These are phyloP conservation scores for Termitomyces sp. DNA, from an alignment of 768 basidiomycete genomes.

Conservation along the genomic window DNA sequence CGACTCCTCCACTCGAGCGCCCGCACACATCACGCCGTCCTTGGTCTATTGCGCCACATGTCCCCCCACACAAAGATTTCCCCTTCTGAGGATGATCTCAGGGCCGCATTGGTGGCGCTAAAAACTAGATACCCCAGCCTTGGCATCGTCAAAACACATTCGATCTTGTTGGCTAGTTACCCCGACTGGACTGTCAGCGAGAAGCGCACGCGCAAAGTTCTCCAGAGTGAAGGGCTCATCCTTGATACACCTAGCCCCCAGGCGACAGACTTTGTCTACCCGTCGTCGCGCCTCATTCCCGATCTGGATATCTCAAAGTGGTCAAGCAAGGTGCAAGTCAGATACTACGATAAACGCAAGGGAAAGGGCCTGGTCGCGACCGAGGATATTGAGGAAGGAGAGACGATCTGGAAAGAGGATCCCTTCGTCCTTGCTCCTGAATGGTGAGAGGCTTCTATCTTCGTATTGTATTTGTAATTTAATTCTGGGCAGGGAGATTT, in stretches of 20 bases:
- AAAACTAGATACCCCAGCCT: constrained; percentile 53
- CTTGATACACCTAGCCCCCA: constrained; percentile 16
- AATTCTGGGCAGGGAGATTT: constrained; percentile 58
- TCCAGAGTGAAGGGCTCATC: constrained; percentile 54
- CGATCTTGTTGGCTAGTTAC: constrained; percentile 49
- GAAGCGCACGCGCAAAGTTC: constrained; percentile 69
- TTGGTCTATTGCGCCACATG: constrained; percentile 4
- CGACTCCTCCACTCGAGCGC: background rate
- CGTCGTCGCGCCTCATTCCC: constrained; percentile 58
- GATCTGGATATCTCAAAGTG: constrained; percentile 57
- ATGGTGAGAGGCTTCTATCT: constrained; percentile 37
- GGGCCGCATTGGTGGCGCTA: constrained; percentile 44
- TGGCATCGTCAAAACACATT: constrained; percentile 69
- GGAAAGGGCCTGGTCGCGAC: constrained; percentile 82
- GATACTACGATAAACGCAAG: constrained; percentile 60
- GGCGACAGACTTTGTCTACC: constrained; percentile 31
- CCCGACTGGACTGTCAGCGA: constrained; percentile 80
- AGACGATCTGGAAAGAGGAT: constrained; percentile 82
- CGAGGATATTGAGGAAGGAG: constrained; percentile 60
- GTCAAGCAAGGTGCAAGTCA: constrained; percentile 59
- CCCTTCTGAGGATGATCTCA: constrained; percentile 65
- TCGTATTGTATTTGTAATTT: background rate
- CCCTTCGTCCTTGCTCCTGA: constrained; percentile 79
- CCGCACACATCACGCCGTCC: background rate
- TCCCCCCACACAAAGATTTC: constrained; percentile 17